Conservation (phyloP, 1,139 yeast species). For the Sugiyamaella xylanicola region DNA sequence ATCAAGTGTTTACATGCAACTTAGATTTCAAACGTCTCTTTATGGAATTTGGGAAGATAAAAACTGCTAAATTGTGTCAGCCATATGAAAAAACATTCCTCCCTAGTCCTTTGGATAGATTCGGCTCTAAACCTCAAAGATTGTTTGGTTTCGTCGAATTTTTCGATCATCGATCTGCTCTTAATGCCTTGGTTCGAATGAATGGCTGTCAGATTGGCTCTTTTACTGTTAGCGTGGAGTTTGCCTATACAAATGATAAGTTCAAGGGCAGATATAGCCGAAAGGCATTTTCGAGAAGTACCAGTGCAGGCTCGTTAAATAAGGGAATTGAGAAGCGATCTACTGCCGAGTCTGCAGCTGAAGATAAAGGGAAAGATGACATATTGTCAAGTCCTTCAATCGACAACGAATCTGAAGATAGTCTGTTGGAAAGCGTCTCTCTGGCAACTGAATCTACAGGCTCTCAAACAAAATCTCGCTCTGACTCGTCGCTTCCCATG, state of each 20-base stretch:
- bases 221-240: conserved; percentile 16
- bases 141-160: conserved; percentile 22
- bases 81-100: conserved; percentile 1
- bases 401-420: background rate
- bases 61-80: conserved; percentile 14
- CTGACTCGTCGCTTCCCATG: too few species aligned
- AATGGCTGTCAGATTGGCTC: conserved; percentile 16
- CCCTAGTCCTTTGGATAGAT: conserved; percentile 7
- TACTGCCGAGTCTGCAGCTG: background rate
- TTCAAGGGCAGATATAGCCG: background rate
- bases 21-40: conserved; percentile 10
- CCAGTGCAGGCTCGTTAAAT: background rate
- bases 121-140: conserved; percentile 9
- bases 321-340: background rate
- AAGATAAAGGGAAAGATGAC: background rate
- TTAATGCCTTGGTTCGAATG: conserved; percentile 15
- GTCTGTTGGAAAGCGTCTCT: background rate
- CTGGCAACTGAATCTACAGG: too few species aligned
- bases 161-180: conserved; percentile 17
- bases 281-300: background rate
- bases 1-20: conserved; percentile 15
- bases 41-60: conserved; percentile 17
- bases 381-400: background rate
- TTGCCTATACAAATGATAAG: conserved; percentile 17
- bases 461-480: background rate